These are phyloP conservation scores for Centella asiatica DNA, from an alignment of 129 eudicot genomes.

Conservation along the genomic window DNA sequence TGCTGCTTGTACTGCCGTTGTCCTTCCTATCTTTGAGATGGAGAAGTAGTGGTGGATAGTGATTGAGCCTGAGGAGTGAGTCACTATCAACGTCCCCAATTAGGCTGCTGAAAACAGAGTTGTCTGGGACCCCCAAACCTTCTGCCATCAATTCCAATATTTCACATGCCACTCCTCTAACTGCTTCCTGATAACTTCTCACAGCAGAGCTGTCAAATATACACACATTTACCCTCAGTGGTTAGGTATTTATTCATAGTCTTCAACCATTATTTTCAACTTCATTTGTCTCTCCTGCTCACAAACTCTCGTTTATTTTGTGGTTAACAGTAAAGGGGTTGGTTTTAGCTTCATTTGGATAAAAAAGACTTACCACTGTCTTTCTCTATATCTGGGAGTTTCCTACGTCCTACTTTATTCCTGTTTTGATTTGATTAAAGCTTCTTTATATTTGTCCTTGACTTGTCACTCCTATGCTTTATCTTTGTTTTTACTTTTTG, in stretches of 20 bases:
- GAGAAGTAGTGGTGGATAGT: constrained; percentile 50
- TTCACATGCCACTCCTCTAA: constrained; percentile 63
- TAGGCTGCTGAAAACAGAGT: constrained; percentile 31
- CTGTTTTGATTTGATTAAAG: constrained; percentile 33
- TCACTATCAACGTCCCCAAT: constrained; percentile 44
- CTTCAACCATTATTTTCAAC: no score
- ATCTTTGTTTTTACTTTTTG: background rate
- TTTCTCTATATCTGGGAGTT: constrained; percentile 19
- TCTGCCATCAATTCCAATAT: constrained; percentile 50
- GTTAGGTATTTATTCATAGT: no score
- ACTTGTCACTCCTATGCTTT: constrained; percentile 23
- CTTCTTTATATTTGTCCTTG: constrained; percentile 17
- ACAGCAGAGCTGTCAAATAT: constrained; percentile 36
- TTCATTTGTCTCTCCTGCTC: background rate
- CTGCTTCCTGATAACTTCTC: constrained; percentile 48
- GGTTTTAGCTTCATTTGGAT: constrained; percentile 10
- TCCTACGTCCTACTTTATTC: background rate
- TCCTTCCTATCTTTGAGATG: background rate
- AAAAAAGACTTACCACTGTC: constrained; percentile 3
- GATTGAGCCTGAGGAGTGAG: constrained; percentile 75
- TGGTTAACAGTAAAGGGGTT: background rate
- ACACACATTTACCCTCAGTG: background rate
- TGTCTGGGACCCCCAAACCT: constrained; percentile 42
- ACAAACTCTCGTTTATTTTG: background rate
- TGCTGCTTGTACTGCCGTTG: background rate